These are phyloP conservation scores for Fusarium buharicum DNA, from an alignment of 2,329 filamentous ascomycete genomes.

Conservation along the genomic window DNA sequence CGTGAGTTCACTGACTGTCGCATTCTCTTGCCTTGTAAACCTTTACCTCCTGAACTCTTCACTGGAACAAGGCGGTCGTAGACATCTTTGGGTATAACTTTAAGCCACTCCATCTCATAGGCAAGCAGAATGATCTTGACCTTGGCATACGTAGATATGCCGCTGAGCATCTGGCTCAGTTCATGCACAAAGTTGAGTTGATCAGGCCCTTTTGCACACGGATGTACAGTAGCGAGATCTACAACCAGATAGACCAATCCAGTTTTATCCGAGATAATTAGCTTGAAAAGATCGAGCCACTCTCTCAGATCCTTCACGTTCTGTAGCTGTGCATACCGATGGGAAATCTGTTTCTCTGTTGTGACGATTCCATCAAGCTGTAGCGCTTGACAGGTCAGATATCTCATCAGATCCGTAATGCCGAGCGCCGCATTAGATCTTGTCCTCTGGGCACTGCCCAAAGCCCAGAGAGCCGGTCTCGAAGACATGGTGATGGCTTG, in stretches of 20 bases:
- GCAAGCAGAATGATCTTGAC: constrained; percentile 2
- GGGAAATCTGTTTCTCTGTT: constrained; percentile 11
- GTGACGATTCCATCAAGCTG: background rate
- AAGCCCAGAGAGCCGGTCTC: constrained; percentile 1
- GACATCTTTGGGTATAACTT: background rate
- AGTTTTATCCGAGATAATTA: background rate
- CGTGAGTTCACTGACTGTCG: background rate
- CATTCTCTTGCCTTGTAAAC: background rate
- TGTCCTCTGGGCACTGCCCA: background rate
- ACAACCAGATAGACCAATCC: constrained; percentile 10
- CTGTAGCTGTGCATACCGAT: background rate
- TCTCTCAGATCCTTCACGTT: rapidly evolving
- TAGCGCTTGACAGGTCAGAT: constrained; percentile 8
- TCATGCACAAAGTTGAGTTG: background rate
- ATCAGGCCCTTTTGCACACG: background rate
- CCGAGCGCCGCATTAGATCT: background rate
- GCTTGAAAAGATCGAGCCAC: background rate
- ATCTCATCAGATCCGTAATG: background rate
- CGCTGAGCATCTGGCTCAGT: background rate
- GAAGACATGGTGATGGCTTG: background rate
- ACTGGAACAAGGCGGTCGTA: background rate
- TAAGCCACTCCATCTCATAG: constrained; percentile 3
- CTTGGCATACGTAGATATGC: rapidly evolving
- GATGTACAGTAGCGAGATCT: background rate
- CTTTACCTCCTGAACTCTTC: background rate